These are phyloP conservation scores for Candida xiaguanensis DNA, from an alignment of 805 yeast species.

Conservation along the genomic window DNA sequence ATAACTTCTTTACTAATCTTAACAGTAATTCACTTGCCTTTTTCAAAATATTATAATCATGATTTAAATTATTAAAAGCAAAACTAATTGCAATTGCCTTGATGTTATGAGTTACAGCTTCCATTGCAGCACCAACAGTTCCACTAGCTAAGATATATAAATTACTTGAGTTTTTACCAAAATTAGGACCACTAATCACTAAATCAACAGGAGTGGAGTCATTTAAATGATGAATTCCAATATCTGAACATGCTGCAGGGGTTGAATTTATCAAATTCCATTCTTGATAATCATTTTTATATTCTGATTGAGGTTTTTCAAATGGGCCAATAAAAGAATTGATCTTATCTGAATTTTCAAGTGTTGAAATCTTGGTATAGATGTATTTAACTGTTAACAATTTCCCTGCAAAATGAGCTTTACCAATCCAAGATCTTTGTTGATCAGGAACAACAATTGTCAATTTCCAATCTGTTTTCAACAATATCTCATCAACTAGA, in stretches of 20 bases:
- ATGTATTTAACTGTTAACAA: conserved; percentile 58
- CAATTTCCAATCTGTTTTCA: conserved; percentile 76
- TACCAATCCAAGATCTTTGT: conserved; percentile 93
- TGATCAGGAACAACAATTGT: conserved; percentile 84
- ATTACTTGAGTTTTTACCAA: conserved; percentile 88
- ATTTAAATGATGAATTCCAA: conserved; percentile 75
- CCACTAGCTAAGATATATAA: conserved; percentile 89
- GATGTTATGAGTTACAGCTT: conserved; percentile 71
- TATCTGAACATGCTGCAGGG: conserved; percentile 93
- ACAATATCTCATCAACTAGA: conserved; percentile 64
- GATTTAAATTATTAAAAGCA: conserved; percentile 62
- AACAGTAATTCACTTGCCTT: conserved; percentile 71
- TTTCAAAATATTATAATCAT: conserved; percentile 45
- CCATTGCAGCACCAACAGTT: conserved; percentile 96
- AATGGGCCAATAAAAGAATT: conserved; percentile 66
- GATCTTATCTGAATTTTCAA: conserved; percentile 27
- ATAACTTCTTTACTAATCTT: conserved; percentile 56
- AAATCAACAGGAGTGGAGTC: conserved; percentile 67
- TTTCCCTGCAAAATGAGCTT: conserved; percentile 88
- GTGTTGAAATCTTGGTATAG: conserved; percentile 47
- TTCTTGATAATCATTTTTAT: conserved; percentile 48
- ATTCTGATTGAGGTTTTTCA: conserved; percentile 43
- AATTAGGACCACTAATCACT: conserved; percentile 93
- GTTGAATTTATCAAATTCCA: conserved; percentile 91
- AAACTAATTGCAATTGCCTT: conserved; percentile 79